phyloP scores from a whole-genome alignment of 495 filamentous ascomycete species.

The Tuber aestivum region DNA sequence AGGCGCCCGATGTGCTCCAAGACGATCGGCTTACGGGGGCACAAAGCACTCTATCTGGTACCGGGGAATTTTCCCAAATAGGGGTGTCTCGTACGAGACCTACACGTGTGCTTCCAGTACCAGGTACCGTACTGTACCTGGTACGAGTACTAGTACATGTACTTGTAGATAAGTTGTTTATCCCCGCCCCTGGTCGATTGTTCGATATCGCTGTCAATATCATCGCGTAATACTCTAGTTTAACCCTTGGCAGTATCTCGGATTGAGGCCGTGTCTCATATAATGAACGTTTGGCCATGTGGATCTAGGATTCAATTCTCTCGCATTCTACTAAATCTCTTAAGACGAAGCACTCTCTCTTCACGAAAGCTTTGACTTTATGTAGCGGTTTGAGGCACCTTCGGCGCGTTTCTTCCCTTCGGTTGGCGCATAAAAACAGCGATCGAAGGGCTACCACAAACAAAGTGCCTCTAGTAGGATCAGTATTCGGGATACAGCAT shows the following conservation, averaged over 20 bases:
- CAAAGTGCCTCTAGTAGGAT: not conserved
- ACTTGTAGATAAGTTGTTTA: not conserved
- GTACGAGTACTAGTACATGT: no score
- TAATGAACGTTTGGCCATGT: not conserved
- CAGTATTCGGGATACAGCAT: not conserved
- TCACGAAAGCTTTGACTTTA: not conserved
- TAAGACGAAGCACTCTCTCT: not conserved
- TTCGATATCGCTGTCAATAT: not conserved
- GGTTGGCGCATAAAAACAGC: not conserved
- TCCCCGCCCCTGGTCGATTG: not conserved
- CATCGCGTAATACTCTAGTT: not conserved
- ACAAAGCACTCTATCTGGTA: not conserved
- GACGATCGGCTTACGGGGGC: not conserved
- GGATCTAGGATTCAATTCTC: not conserved
- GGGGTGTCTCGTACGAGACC: not conserved
- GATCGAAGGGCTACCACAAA: not conserved
- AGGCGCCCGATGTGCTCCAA: not conserved
- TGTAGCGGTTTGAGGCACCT: not conserved
- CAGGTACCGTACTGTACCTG: no score
- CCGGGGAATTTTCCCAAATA: not conserved
- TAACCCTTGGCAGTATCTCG: not conserved
- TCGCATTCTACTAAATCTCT: not conserved
- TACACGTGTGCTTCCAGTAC: not conserved
- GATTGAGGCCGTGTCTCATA: not conserved
- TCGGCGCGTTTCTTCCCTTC: not conserved